Percentiles rank a stretch among this genome's conserved stretches.
Evolutionary conservation across 2,329 filamentous ascomycete genomes (phyloP).

Genomic region (Canariomyces notabilis): DNA sequence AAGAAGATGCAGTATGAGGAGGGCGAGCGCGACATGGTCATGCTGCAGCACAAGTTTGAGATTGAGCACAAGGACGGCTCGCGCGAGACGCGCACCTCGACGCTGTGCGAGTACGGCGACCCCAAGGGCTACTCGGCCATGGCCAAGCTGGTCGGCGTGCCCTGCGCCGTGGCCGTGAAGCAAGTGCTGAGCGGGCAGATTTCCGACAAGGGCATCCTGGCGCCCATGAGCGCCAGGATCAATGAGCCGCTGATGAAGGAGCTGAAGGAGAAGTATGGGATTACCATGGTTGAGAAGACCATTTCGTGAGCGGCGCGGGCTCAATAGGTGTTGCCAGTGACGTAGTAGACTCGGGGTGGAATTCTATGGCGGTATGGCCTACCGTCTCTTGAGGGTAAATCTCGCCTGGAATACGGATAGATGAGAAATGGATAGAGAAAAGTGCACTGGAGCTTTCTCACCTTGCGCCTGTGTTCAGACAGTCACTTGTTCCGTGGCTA

Average conservation of each 20-base stretch:
- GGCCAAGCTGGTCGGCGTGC: conserved; percentile 53
- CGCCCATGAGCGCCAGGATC: conserved; percentile 67
- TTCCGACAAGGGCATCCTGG: conserved; percentile 67
- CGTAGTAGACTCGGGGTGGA: too few relatives aligned
- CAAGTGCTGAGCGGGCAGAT: conserved; percentile 73
- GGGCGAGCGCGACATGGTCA: conserved; percentile 78
- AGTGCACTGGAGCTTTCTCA: too few relatives aligned
- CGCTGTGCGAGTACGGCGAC: conserved; percentile 76
- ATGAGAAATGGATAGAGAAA: too few relatives aligned
- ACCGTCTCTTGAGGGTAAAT: too few relatives aligned
- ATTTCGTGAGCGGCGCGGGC: conserved; percentile 33
- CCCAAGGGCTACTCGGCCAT: conserved; percentile 75
- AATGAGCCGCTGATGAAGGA: conserved; percentile 70
- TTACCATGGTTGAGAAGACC: conserved; percentile 67
- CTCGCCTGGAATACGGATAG: too few relatives aligned
- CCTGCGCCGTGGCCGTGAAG: conserved; percentile 63
- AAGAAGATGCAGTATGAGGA: conserved; percentile 85
- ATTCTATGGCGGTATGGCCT: too few relatives aligned
- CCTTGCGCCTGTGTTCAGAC: too few relatives aligned
- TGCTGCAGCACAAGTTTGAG: conserved; percentile 77
- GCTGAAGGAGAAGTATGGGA: conserved; percentile 71
- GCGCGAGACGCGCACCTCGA: conserved; percentile 73
- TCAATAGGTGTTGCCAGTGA: too few relatives aligned
- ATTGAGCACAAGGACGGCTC: conserved; percentile 77
- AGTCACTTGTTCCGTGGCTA: too few relatives aligned